A percentile compares a stretch with the other conserved stretches of the same genome.
Conservation (phyloP, 352 stramenopile genomes). For the Phytophthora boehmeriae region DNA sequence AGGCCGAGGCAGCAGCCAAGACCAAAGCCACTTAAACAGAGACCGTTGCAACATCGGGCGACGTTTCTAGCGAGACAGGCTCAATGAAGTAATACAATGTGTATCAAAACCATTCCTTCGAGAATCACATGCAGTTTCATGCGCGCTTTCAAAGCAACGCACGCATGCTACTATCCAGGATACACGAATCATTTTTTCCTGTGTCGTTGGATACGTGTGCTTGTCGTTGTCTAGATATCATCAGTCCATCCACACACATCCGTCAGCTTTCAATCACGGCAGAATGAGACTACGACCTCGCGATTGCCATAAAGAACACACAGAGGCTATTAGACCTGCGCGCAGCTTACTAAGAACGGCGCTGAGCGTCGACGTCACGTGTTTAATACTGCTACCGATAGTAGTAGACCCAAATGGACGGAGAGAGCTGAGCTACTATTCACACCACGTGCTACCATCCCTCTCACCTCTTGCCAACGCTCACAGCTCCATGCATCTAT, state of each 20-base stretch:
- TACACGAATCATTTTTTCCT: not conserved
- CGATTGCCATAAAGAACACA: not conserved
- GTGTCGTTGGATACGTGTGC: not conserved
- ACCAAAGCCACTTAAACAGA: constrained; percentile 32
- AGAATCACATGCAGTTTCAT: constrained; percentile 13
- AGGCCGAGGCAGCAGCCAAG: constrained; percentile 35
- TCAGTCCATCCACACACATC: constrained; percentile 12
- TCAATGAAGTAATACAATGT: constrained; percentile 17
- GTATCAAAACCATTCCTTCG: constrained; percentile 2
- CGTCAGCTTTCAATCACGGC: constrained; percentile 9
- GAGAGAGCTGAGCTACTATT: constrained; percentile 36
- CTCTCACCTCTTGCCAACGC: constrained; percentile 5
- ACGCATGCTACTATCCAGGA: not conserved
- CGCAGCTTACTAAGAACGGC: constrained; percentile 24
- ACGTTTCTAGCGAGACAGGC: constrained; percentile 20
- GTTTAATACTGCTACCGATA: constrained; percentile 13
- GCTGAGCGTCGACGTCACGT: constrained; percentile 17
- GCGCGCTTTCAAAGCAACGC: constrained; percentile 5
- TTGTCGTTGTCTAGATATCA: too few species aligned
- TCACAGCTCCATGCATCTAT: constrained; percentile 18
- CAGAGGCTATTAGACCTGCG: not conserved
- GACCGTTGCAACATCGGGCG: not conserved
- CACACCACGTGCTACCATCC: constrained; percentile 24
- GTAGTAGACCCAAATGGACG: constrained; percentile 6
- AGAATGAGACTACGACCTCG: not conserved